Percentiles rank a stretch among this genome's conserved stretches.
Conservation (phyloP, 768 basidiomycete species). For the Tylopilus balloui region DNA sequence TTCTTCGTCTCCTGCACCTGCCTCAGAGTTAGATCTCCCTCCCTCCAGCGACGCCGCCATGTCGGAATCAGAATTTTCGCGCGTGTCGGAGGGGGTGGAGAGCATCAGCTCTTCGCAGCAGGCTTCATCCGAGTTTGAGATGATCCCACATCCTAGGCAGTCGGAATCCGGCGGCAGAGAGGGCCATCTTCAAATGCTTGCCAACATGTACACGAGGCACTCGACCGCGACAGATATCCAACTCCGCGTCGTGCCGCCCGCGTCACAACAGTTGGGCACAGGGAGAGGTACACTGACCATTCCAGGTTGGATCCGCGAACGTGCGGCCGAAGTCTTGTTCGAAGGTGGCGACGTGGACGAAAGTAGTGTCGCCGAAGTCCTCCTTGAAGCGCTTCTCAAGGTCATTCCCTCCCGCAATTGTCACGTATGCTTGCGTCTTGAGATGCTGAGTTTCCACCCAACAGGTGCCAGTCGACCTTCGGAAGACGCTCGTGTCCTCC, state of each 20-base stretch:
- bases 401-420: conserved; percentile 28
- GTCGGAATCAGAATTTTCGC: conserved; percentile 67
- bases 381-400: conserved; percentile 78
- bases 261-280: conserved; percentile 61
- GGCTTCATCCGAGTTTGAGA: conserved; percentile 51
- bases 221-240: conserved; percentile 75
- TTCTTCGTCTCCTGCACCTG: conserved; percentile 27
- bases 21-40: conserved; percentile 38
- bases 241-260: conserved; percentile 64
- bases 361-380: conserved; percentile 74
- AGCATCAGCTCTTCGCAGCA: conserved; percentile 47
- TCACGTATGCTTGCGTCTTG: not conserved
- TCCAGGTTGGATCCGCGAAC: conserved; percentile 93
- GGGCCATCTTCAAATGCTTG: conserved; percentile 51
- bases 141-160: conserved; percentile 43
- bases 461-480: conserved; percentile 87
- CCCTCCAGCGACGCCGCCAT: conserved; percentile 53
- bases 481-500: conserved; percentile 76
- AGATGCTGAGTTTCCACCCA: not conserved
- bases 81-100: conserved; percentile 44
- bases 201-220: conserved; percentile 66
- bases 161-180: conserved; percentile 22
- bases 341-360: conserved; percentile 88
- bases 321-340: conserved; percentile 87
- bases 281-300: conserved; percentile 77